Evolutionary conservation across 371 early-diverging fungal species (phyloP), one percentile per base, ranked within the genome.

Genomic region (Actinomucor elegans): DNA sequence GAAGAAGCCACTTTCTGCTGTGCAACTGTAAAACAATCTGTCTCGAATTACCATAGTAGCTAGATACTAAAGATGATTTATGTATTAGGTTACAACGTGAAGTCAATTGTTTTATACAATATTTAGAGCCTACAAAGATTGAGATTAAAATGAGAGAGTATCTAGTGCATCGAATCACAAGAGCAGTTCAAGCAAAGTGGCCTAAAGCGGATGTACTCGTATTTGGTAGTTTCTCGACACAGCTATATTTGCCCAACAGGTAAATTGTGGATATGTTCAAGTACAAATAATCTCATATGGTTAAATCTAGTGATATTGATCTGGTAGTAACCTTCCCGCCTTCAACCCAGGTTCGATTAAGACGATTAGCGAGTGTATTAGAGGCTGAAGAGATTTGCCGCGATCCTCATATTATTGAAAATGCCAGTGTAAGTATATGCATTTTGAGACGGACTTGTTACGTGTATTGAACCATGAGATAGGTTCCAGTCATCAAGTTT

Each of bases 401-500:
- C 3, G 43, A 44, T 24, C 59, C 79, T 14, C 69, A 79, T 37
- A 59, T 83, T 8, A 84, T 90, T 31, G 42, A 49, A 11, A 61
- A 70, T 24, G 88, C 85, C 24, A 60, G 55, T 45, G 83, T 83
- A 66, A 55, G 57, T 59, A 24, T 10, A 14, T 10, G 18, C 14
- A 7, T 24, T 15, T 33, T 24, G 24, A 47, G 17, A 40, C 5
- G 27, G 20, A 4, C 20, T 1, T 29, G 17, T 18, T 10, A 2
- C 7, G 29, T 31, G 44, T 10, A 29, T 21, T 21, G 3, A n/a
- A 35, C 40, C 14, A 12, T 31, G 8, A n/a, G 24, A 9, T 71
- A 90, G 67, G 94, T 98, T 4, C 99, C 99, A 5, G 92, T 99
- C 42, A 83, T 99, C 51, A 99, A 98, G 70, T 85, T 87, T 48